These are phyloP conservation scores for Parastagonospora nodorum DNA, from an alignment of 2,329 filamentous ascomycete species.

Conservation along the genomic window DNA sequence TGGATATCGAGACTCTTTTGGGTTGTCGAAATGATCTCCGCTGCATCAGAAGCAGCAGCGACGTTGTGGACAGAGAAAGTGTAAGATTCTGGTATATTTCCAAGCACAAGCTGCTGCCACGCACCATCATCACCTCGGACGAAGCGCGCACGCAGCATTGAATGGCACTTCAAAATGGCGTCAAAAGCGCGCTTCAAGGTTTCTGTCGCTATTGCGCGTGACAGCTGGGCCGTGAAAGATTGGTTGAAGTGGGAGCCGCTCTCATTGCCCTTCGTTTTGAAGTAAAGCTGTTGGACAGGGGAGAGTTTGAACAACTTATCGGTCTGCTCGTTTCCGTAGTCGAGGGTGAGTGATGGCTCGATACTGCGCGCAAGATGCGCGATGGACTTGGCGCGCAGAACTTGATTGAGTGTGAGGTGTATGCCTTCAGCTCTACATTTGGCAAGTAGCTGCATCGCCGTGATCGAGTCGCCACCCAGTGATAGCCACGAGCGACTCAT, in stretches of 20 bases:
- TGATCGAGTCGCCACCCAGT: constrained; percentile 42
- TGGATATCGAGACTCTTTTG: constrained; percentile 37
- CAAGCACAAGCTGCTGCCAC: constrained; percentile 31
- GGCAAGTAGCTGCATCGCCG: constrained; percentile 40
- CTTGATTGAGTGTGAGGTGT: constrained; percentile 36
- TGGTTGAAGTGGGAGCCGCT: constrained; percentile 53
- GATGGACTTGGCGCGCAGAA: constrained; percentile 39
- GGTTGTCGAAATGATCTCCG: constrained; percentile 21
- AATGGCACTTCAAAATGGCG: constrained; percentile 34
- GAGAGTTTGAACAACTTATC: constrained; percentile 49
- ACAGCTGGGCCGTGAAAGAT: constrained; percentile 49
- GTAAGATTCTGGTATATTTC: constrained; percentile 19
- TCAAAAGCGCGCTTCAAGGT: constrained; percentile 31
- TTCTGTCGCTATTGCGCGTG: constrained; percentile 24
- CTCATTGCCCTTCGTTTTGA: constrained; percentile 36
- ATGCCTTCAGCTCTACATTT: constrained; percentile 39
- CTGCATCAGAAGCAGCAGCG: constrained; percentile 5
- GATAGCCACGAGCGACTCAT: constrained; percentile 36
- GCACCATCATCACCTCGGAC: constrained; percentile 10
- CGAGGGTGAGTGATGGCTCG: constrained; percentile 4
- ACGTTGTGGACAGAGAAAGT: constrained; percentile 22
- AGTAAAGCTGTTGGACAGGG: constrained; percentile 54
- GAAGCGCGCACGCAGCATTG: constrained; percentile 43
- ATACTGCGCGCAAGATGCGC: constrained; percentile 32
- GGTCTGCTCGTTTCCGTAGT: constrained; percentile 22